A percentile compares a stretch with the other conserved stretches of the same genome.
phyloP scores from a whole-genome alignment of 345 rosid genomes.

The Pistacia vera region DNA sequence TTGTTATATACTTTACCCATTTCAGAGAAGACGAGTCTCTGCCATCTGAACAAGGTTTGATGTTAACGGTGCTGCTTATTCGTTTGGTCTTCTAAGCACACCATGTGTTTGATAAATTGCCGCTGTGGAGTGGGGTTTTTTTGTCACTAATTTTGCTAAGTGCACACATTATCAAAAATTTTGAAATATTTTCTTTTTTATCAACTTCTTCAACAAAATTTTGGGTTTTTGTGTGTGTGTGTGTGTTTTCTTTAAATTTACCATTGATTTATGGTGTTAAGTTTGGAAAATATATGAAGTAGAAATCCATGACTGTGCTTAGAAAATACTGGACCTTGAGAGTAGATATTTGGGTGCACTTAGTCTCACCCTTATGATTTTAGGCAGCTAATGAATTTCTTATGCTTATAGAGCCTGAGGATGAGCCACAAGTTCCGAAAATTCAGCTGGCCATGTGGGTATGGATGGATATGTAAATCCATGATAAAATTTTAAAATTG shows the following conservation, averaged over 20 bases:
- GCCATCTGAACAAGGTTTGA: conserved; percentile 49
- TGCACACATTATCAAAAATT: too few relatives aligned
- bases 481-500: not conserved
- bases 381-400: not conserved
- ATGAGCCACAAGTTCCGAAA: conserved; percentile 47
- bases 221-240: too few relatives aligned
- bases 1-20: not conserved
- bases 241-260: too few relatives aligned
- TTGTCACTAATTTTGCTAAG: not conserved
- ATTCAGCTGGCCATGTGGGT: conserved; percentile 98
- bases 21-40: conserved; percentile 71
- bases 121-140: not conserved
- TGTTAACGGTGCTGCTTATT: not conserved
- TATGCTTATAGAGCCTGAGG: conserved; percentile 53
- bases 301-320: too few relatives aligned
- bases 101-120: conserved; percentile 30
- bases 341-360: too few relatives aligned
- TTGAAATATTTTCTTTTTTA: too few relatives aligned
- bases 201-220: too few relatives aligned
- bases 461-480: conserved; percentile 26
- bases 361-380: not conserved
- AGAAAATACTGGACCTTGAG: too few relatives aligned
- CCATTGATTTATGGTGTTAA: too few relatives aligned
- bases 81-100: not conserved
- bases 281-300: too few relatives aligned